phyloP scores from a whole-genome alignment of 2,329 filamentous ascomycete genomes.

The Bisporella sp. region DNA sequence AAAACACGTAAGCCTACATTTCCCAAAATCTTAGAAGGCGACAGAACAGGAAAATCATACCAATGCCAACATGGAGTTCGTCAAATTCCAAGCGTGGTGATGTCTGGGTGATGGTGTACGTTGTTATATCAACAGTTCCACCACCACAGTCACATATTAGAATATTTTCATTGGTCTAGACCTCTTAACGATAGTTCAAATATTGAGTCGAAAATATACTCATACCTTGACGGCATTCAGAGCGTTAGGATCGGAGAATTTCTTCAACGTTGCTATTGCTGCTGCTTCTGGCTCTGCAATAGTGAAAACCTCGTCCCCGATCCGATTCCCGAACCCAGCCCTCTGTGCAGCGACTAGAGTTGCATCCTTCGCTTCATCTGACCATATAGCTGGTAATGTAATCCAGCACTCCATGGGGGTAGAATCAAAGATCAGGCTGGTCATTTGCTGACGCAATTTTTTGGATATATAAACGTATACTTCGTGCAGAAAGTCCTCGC shows the following conservation, averaged over 20 bases:
- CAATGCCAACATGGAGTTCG: conserved; percentile 13
- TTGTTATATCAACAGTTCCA: conserved; percentile 21
- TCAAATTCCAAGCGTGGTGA: conserved; percentile 12
- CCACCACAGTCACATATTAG: conserved; percentile 21
- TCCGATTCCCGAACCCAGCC: conserved; percentile 13
- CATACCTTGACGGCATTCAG: conserved; percentile 12
- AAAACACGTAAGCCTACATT: background rate
- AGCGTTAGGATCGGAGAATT: conserved; percentile 1
- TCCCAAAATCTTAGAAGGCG: background rate
- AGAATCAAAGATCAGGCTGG: conserved; percentile 6
- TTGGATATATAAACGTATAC: conserved; percentile 10
- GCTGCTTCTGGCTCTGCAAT: conserved; percentile 23
- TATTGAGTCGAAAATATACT: background rate
- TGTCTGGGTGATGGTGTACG: conserved; percentile 15
- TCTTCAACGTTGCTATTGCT: conserved; percentile 16
- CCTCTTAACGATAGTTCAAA: background rate
- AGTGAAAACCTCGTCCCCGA: conserved; percentile 14
- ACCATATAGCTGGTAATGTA: conserved; percentile 21
- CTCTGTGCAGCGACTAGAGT: conserved; percentile 17
- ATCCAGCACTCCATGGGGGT: conserved; percentile 19
- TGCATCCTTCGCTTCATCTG: conserved; percentile 18
- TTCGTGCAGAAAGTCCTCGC: conserved; percentile 17
- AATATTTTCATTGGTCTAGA: conserved; percentile 13
- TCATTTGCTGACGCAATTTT: conserved; percentile 7
- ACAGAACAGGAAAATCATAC: conserved; percentile 4